phyloP scores from a whole-genome alignment of 495 filamentous ascomycete species.

The Darksidea phi region DNA sequence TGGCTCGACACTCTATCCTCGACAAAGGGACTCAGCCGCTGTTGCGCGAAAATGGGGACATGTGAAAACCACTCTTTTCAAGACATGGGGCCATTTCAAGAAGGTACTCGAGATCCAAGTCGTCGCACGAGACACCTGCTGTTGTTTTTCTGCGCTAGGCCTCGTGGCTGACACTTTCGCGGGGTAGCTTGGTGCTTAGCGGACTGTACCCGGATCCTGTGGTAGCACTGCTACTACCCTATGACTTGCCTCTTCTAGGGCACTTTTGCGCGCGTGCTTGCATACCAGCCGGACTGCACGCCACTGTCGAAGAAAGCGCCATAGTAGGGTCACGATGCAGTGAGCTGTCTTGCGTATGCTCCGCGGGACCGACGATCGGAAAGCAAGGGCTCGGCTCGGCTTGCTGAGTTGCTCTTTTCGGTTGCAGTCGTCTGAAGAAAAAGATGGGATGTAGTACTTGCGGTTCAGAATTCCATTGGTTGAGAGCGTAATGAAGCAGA shows the following conservation, averaged over 20 bases:
- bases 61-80: slow-evolving; percentile 7
- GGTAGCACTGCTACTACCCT: slow-evolving; percentile 3
- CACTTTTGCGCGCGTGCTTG: slow-evolving; percentile 4
- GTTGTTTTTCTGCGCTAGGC: background rate
- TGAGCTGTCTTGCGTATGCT: slow-evolving; percentile 3
- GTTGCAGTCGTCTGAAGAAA: no score
- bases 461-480: no score
- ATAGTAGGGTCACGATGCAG: background rate
- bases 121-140: background rate
- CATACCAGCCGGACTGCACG: background rate
- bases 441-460: no score
- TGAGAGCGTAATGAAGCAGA: no score
- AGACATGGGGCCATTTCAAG: slow-evolving; percentile 8
- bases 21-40: slow-evolving; percentile 1
- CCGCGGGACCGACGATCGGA: slow-evolving; percentile 14
- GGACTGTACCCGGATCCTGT: background rate
- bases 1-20: slow-evolving; percentile 9
- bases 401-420: background rate
- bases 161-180: slow-evolving; percentile 8
- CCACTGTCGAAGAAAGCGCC: background rate
- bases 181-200: slow-evolving; percentile 9
- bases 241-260: slow-evolving; percentile 20
- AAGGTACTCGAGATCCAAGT: slow-evolving; percentile 3
- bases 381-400: background rate
- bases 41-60: slow-evolving; percentile 6